A percentile compares a stretch with the other conserved stretches of the same genome.
Evolutionary conservation across 768 basidiomycete genomes (phyloP).

Genomic region (Xanthoconium purpureum): DNA sequence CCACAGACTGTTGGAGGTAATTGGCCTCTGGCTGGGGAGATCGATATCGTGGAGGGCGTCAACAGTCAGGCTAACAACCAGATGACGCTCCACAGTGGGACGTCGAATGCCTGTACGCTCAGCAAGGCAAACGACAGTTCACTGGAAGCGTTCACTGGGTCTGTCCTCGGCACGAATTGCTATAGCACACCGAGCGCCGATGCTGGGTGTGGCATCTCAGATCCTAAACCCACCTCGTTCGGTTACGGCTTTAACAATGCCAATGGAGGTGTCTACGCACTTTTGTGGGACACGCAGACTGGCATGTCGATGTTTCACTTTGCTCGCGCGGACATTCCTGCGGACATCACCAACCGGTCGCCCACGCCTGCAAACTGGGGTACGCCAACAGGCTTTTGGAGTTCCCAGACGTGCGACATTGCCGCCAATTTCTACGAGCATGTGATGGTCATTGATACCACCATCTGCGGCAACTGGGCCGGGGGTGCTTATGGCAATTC

Average conservation of each 20-base stretch:
- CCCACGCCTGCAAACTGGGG: constrained; percentile 54
- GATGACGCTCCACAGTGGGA: constrained; percentile 60
- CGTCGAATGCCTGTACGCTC: constrained; percentile 37
- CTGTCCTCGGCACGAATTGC: constrained; percentile 33
- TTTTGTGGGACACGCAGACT: constrained; percentile 44
- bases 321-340: constrained; percentile 47
- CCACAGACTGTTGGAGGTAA: constrained; percentile 43
- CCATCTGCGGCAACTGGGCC: constrained; percentile 34
- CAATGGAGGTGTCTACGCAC: constrained; percentile 53
- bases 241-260: constrained; percentile 32
- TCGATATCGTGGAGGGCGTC: constrained; percentile 76
- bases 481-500: constrained; percentile 23
- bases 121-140: constrained; percentile 9
- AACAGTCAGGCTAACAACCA: constrained; percentile 57
- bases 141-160: constrained; percentile 19
- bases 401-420: constrained; percentile 48
- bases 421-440: constrained; percentile 51
- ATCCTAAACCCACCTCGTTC: constrained; percentile 43
- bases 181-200: constrained; percentile 39
- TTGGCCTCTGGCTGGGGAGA: constrained; percentile 59
- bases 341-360: constrained; percentile 42
- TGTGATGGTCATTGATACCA: constrained; percentile 41
- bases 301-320: constrained; percentile 62
- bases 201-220: constrained; percentile 49
- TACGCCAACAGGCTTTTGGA: constrained; percentile 50